phyloP scores from a whole-genome alignment of 306 rosid genomes.

The Chamaecrista fasciculata region DNA sequence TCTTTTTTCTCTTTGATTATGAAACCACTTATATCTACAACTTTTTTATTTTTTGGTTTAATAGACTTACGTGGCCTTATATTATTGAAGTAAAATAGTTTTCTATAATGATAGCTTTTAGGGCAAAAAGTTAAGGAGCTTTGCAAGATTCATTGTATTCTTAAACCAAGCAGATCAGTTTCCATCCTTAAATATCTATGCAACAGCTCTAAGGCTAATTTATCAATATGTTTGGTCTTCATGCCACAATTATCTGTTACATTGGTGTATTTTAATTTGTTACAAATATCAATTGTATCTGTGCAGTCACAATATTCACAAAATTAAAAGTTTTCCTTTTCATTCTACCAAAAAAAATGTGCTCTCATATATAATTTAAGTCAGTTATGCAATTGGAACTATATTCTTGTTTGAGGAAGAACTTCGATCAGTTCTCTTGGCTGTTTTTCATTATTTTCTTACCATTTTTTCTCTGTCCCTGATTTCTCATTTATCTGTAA shows the following conservation, averaged over 20 bases:
- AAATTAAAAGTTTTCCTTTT: neutral
- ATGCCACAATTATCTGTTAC: slow-evolving; percentile 3
- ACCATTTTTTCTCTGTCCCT: neutral
- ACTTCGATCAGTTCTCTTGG: neutral
- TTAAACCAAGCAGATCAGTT: neutral
- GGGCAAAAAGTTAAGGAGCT: neutral
- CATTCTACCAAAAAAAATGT: neutral
- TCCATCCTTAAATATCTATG: neutral
- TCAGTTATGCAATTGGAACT: slow-evolving; percentile 14
- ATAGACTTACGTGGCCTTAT: neutral
- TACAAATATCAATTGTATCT: neutral
- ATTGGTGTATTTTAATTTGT: neutral
- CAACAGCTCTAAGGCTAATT: neutral
- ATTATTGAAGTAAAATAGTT: slow-evolving; percentile 1
- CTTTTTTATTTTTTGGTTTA: neutral
- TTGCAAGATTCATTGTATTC: neutral
- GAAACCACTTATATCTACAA: neutral
- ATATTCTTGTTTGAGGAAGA: neutral
- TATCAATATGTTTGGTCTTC: slow-evolving; percentile 2
- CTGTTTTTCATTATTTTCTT: neutral
- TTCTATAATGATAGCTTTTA: neutral
- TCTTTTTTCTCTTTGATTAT: neutral
- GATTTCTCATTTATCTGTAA: slow-evolving; percentile 7
- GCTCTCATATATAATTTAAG: neutral
- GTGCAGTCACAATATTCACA: neutral